Evolutionary conservation across 2,329 filamentous ascomycete species (phyloP), one percentile per base, ranked within the genome.

Genomic region (Ophiostoma ips): DNA sequence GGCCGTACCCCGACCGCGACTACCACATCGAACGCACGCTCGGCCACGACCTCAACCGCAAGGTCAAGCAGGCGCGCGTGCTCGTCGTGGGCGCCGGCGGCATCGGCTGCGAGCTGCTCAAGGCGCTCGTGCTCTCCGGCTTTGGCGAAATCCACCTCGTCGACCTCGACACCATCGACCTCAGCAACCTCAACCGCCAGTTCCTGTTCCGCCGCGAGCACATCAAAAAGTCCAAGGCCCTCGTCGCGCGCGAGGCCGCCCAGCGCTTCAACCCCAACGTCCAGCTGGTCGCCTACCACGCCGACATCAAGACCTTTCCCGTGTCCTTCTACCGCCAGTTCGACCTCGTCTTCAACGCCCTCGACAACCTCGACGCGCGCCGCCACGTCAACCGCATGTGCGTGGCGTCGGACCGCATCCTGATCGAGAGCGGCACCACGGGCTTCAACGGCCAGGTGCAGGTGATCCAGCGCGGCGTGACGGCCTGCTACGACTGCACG

Each of bases 361-460:
- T 98, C 36, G 92, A 98, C 66, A 98, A 98, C 58, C 72, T 98
- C 28, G 89, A 95, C 51, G 92, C 92, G 19, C 76, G 92, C 57
- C 80, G 90, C 48, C 89, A 96, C 71, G 92, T 96, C 56, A 98
- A 98, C 65, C 85, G 83, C 64, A 96, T 98, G 92, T 96, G 92
- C 60, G 68, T 98, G 57, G 87, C 89, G 1, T 89, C 92, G 11
- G 77, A 92, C 59, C 80, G 96, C 24, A 88, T 92, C 11, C 68
- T 98, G 56, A 84, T 98, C 50, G 92, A 98, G 69, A 96, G 90
- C 63, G 92, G 92, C 37, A 98, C 92, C 0, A 96, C 92, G 0
- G 92, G 92, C 2, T 98, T 95, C 71, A 94, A 95, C 60, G 92
- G 92, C 18, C 90, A 98, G 63, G 90, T 96, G 5, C 90, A 96